phyloP scores from a whole-genome alignment of 176 grass and related monocot species.

The Phoenix roebelenii region DNA sequence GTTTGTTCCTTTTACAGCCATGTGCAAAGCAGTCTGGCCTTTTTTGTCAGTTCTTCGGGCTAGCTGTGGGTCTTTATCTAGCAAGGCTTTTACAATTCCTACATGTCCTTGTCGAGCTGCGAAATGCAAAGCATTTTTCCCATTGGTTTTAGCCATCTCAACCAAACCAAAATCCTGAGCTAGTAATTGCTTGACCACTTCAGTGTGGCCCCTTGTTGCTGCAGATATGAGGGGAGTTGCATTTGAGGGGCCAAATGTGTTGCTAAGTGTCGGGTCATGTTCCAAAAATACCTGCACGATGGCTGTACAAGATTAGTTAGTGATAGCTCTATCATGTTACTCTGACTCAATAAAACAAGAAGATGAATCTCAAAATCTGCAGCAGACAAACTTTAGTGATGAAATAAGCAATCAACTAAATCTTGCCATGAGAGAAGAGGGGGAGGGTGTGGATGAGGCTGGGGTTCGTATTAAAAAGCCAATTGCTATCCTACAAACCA shows the following conservation, averaged over 20 bases:
- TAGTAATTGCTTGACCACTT: slow-evolving; percentile 4
- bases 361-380: too few relatives aligned
- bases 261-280: slow-evolving; percentile 1
- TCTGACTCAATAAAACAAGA: too few relatives aligned
- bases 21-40: slow-evolving; percentile 16
- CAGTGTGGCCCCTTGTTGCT: slow-evolving; percentile 6
- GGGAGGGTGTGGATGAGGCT: too few relatives aligned
- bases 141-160: slow-evolving; percentile 8
- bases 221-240: slow-evolving; percentile 18
- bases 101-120: slow-evolving; percentile 11
- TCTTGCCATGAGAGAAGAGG: too few relatives aligned
- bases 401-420: too few relatives aligned
- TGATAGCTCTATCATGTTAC: not conserved
- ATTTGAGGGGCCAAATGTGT: slow-evolving; percentile 15
- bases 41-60: slow-evolving; percentile 17
- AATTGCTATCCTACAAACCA: too few relatives aligned
- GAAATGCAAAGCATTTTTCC: slow-evolving; percentile 17
- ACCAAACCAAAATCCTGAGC: slow-evolving; percentile 4
- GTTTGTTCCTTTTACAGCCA: slow-evolving; percentile 15
- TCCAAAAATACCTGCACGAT: slow-evolving; percentile 7
- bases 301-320: slow-evolving; percentile 6
- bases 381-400: too few relatives aligned
- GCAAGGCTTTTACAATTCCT: slow-evolving; percentile 1
- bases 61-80: slow-evolving; percentile 8
- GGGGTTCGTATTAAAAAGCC: too few relatives aligned